Conservation (phyloP, 306 rosid species). For the Rubus idaeus region DNA sequence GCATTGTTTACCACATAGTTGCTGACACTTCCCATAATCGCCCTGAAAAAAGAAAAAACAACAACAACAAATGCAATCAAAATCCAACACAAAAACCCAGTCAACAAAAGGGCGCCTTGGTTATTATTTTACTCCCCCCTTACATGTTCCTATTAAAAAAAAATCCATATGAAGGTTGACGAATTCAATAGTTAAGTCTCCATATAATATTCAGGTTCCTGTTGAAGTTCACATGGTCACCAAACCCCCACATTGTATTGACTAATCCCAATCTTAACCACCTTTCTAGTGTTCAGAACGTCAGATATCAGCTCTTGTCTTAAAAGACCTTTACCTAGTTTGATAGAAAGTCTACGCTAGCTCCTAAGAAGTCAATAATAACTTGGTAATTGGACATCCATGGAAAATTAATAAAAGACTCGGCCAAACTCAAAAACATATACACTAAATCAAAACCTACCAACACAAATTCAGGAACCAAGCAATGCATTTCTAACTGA, state of each 20-base stretch:
- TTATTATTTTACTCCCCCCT: not conserved
- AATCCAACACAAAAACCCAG: not conserved
- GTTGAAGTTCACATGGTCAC: not conserved
- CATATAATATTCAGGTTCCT: not conserved
- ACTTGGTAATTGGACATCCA: not conserved
- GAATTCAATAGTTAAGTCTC: not conserved
- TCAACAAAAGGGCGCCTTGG: not conserved
- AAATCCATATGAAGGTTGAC: not conserved
- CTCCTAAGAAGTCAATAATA: not conserved
- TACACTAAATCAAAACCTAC: not conserved
- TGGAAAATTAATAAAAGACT: not conserved
- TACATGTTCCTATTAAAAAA: not conserved
- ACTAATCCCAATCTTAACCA: not conserved
- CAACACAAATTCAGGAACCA: not conserved
- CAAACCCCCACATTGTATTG: not conserved
- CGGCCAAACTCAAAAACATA: not conserved
- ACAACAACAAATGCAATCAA: slow-evolving; percentile 29
- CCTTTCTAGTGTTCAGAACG: not conserved
- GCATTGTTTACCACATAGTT: slow-evolving; percentile 71
- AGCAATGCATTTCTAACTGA: not conserved
- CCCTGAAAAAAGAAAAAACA: slow-evolving; percentile 49
- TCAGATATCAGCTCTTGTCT: not conserved
- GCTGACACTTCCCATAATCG: slow-evolving; percentile 85
- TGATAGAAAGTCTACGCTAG: not conserved
- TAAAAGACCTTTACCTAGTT: not conserved